Base-by-base conservation (phyloP, 2,329 filamentous ascomycete genomes). In the Arachnomyces sp. region DNA sequence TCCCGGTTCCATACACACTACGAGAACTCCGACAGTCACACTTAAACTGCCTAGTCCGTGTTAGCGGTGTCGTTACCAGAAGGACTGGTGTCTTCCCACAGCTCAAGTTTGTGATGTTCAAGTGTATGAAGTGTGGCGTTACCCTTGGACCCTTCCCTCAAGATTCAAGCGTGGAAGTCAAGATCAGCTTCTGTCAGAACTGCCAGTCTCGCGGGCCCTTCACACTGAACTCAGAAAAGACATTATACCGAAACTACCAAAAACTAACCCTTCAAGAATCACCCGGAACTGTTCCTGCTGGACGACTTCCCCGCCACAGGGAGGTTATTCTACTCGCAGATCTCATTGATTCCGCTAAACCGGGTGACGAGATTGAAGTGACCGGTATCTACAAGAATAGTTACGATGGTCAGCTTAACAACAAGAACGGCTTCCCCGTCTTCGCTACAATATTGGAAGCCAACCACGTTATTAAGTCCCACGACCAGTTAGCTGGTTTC, bases 311-410 rank as follows among this genome's bases (percentile, higher is more conserved):
- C 3, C 83, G 93, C 40, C 85, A 92, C 57, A 79, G 92, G 39
- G 92, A 98, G 59, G 90, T 98, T 29, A 88, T 98, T 48, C 76
- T 98, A 9, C 77, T 98, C 2, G 96, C 92, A 79, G 92, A 98
- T 66, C 73, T 98, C 40, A 98, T 98, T 50, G 92, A 98, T 64
- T 85, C 79, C 48, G 90, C 90, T 31, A 98, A 98, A 68, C 92
- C 92, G 18, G 92, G 92, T 41, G 92, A 98, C 64, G 93, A 98
- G 60, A 89, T 98, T 42, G 92, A 98, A 58, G 81, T 98, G 7
- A 96, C 89, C 6, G 92, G 92, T 48, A 85, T 94, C 52, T 98
- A 98, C 67, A 82, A 88, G 53, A 98, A 98, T 71, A 96, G 93
- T 67, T 98, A 95, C 57, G 90, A 96, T 60, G 89, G 92, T 3